phyloP scores from a whole-genome alignment of 305 asterid species.

The Nicotiana rustica region DNA sequence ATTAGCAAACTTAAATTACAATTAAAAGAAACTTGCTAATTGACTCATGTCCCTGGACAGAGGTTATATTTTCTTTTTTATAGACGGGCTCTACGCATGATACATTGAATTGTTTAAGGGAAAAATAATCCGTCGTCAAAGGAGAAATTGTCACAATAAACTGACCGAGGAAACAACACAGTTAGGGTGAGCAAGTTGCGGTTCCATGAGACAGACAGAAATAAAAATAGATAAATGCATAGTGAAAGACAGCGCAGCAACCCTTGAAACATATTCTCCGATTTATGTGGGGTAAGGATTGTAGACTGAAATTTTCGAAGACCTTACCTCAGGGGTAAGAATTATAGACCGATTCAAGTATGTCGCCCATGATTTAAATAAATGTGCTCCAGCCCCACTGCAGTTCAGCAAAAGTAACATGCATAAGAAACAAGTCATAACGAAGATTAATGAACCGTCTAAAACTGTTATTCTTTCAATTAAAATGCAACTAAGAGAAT shows the following conservation, averaged over 20 bases:
- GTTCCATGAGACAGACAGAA: background rate
- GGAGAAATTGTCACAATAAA: background rate
- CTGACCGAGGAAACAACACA: background rate
- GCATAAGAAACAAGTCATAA: slow-evolving; percentile 37
- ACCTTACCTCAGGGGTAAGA: slow-evolving; percentile 91
- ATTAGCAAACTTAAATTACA: background rate
- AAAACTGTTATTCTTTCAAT: background rate
- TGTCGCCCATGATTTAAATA: slow-evolving; percentile 94
- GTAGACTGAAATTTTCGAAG: background rate
- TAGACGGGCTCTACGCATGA: background rate
- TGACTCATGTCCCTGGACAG: background rate
- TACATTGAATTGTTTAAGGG: background rate
- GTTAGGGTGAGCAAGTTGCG: background rate
- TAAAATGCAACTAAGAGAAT: slow-evolving; percentile 14
- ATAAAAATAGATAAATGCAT: background rate
- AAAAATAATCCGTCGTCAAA: background rate
- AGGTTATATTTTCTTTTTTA: background rate
- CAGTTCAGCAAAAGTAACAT: slow-evolving; percentile 36
- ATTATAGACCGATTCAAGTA: slow-evolving; percentile 88
- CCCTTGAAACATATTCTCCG: background rate
- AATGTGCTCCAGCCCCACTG: slow-evolving; percentile 99
- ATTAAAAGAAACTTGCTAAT: background rate
- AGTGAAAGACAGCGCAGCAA: background rate
- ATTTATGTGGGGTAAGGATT: background rate
- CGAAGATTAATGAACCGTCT: background rate